Evolutionary conservation across 2,329 filamentous ascomycete species (phyloP), one percentile per base, ranked within the genome.

Genomic region (Fusarium coffeatum): DNA sequence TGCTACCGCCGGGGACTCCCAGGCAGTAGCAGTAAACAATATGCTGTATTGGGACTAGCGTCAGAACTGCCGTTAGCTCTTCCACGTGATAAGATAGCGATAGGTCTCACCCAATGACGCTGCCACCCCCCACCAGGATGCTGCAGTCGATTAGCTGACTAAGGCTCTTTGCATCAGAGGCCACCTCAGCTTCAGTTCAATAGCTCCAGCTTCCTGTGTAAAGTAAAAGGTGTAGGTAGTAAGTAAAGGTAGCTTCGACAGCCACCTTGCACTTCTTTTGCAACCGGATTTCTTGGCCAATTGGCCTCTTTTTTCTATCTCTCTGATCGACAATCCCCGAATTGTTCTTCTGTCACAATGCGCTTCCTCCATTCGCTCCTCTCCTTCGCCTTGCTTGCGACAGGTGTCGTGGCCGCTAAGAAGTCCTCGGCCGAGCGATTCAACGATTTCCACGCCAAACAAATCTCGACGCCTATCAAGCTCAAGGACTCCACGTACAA

Each of bases 401-500:
- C 89, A 57, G 84, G 87, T 61, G 85, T 85, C 59, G 78, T 90
- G 42, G 89, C 87, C 49, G 87, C 91, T 55, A 92, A 91, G 78
- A 89, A 92, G 79, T 83, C 89, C 50, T 77, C 85, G 15, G 71
- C 79, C 55, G 88, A 93, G 78, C 89, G 88, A 76, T 97, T 95
- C 83, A 79, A 87, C 68, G 86, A 88, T 63, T 95, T 90, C 82
- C 89, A 91, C 78, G 78, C 87, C 70, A 90, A 94, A 62, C 85
- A 90, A 61, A 84, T 85, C 45, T 87, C 87, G 6, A 81, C 87
- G 27, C 91, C 94, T 8, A 76, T 97, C 77, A 93, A 93, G 83
- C 89, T 99, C 72, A 87, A 90, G 79, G 94, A 97, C 79, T 81
- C 83, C 25, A 84, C 86, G 49, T 99, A 96, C 85, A 86, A 88